Base-by-base conservation (phyloP, 495 filamentous ascomycete species). In the Friedmanniomyces endolithicus region DNA sequence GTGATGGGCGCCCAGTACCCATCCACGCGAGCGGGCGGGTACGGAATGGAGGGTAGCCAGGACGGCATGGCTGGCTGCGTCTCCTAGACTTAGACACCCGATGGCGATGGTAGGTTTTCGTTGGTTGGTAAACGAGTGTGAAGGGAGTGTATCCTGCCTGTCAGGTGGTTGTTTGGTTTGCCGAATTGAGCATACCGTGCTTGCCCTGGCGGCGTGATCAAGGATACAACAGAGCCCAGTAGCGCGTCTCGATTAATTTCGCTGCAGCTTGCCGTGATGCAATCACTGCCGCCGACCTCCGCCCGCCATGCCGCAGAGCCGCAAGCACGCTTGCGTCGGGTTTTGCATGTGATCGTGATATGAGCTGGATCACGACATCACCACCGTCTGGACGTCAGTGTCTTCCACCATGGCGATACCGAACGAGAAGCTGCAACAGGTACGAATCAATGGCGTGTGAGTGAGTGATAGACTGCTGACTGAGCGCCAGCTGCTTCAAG, bases 351-450 rank as follows among this genome's bases (percentile, higher is more conserved):
- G 29, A 44, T 20, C n/a, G 22, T 17, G 27, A 29, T 37, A 56
- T 43, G 19, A 37, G 29, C 19, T 39, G 16, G 24, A 20, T 27
- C 34, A 17, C 12, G 3, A 14, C 49, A 54, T 31, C n/a, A 48
- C 48, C 19, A 25, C 39, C 27, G 4, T 31, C 27, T 9, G n/a
- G n/a, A 31, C 27, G 27, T 31, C 9, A 9, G 1, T 11, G 17
- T 17, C 37, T n/a, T n/a, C 35, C 19, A 78, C 62, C 56, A 98
- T 98, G 92, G 94, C 92, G 59, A 90, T 98, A 63, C 84, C 90
- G 54, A 95, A 92, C 65, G 87, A 95, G 77, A 88, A 90, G 61
- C 74, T 97, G 56, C 86, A 95, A 69, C 95, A 95, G 83, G 92
- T 88, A 63, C 2, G 48, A 11, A 14, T 20, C 34, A 25, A 17